Evolutionary conservation across 345 rosid species (phyloP).

Genomic region (Aquilaria sinensis): DNA sequence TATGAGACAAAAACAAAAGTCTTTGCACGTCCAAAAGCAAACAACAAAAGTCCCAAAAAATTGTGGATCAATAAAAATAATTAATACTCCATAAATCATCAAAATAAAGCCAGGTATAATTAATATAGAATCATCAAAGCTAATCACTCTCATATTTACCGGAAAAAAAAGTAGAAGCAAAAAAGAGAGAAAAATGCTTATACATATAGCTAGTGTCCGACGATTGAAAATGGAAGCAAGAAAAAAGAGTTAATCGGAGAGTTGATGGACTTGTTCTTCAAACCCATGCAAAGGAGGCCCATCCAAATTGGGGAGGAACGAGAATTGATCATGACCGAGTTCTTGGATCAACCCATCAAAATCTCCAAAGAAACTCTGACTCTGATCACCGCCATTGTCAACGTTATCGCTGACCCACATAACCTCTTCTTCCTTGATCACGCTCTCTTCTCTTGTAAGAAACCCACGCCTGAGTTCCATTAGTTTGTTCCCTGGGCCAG

Average conservation of each 20-base stretch:
- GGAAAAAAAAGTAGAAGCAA: not conserved
- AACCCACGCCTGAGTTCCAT: constrained; percentile 25
- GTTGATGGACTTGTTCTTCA: constrained; percentile 27
- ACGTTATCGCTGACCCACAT: constrained; percentile 10
- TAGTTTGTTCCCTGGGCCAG: constrained; percentile 7
- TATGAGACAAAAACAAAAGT: too few species aligned
- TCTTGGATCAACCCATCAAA: constrained; percentile 71
- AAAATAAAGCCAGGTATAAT: too few species aligned
- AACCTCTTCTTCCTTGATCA: constrained; percentile 23
- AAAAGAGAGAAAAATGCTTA: not conserved
- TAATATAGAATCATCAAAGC: not conserved
- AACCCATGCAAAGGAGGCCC: constrained; percentile 31
- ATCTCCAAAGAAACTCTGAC: constrained; percentile 57
- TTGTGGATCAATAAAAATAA: constrained; percentile 5
- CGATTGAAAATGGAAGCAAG: not conserved
- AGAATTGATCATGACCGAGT: constrained; percentile 47
- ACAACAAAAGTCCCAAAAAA: not conserved
- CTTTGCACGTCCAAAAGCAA: not conserved
- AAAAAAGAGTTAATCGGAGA: constrained; percentile 11
- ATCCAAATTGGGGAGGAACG: constrained; percentile 36
- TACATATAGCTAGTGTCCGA: not conserved
- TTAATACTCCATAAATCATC: too few species aligned
- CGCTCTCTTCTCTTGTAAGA: constrained; percentile 11
- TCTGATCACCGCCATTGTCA: constrained; percentile 21
- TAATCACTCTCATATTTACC: constrained; percentile 15